Base-by-base conservation (phyloP, 1,284 basidiomycete species). In the Ganoderma boninense region DNA sequence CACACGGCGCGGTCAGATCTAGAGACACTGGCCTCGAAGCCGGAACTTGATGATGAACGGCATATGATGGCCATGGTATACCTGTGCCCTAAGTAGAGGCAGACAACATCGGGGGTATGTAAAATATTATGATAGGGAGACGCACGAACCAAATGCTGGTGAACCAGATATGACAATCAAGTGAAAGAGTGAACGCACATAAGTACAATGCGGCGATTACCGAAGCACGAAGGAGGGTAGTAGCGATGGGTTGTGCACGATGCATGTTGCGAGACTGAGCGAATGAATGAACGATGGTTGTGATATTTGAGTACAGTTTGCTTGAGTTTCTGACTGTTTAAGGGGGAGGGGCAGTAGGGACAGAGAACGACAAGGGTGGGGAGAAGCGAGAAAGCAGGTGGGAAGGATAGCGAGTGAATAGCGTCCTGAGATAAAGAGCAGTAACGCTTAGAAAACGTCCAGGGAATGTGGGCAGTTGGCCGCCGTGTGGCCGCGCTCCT, bases 401-500 rank as follows among this genome's bases (percentile, higher is more conserved):
- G 43, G 18, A 44, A 42, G 35, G 62, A 43, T 60, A 65, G 40
- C 40, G 16, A 49, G 38, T 56, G 29, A 10, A 29, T 13, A 38
- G 26, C 4, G 40, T 57, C 18, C 29, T 57, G 32, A 57, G 54
- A 35, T 57, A 18, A 57, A 57, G 54, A 57, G 54, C 54, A 57
- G 14, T n/a, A 23, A 2, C 49, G 11, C 52, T 79, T 79, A 95
- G 80, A 95, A 95, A 64, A 95, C 92, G 79, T 95, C 93, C 79
- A 90, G 80, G 18, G 93, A 93, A 80, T 94, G 89, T 52, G 94
- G 94, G 76, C 93, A 95, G 69, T 93, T 87, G 44, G 85, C 86
- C 4, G 93, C 87, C 38, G 83, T 76, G 78, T 94, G 94, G 13
- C 93, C 93, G 67, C 87, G 85, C 62, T 87, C 86, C 80, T 95